Percentiles rank a stretch among this genome's conserved stretches.
Evolutionary conservation across 2,329 filamentous ascomycete genomes (phyloP).

Genomic region (Aspergillus ibericus): DNA sequence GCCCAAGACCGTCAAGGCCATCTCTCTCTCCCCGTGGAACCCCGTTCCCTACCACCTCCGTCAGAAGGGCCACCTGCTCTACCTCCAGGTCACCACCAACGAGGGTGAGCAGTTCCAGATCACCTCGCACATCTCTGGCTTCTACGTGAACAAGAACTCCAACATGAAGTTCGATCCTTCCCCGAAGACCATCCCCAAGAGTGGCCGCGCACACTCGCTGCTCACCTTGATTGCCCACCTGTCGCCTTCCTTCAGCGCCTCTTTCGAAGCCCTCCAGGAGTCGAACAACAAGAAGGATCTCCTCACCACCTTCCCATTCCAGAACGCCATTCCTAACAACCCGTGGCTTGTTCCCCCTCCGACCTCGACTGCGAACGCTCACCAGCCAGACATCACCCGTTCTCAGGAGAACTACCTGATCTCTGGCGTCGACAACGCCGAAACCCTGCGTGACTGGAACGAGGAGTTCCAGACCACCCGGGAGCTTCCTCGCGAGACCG

Average conservation of each 20-base stretch:
- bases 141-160: constrained; percentile 95
- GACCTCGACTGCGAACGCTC: constrained; percentile 61
- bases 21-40: constrained; percentile 92
- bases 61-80: constrained; percentile 88
- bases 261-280: constrained; percentile 78
- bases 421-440: constrained; percentile 86
- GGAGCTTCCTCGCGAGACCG: constrained; percentile 87
- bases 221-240: constrained; percentile 74
- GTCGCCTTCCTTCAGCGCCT: constrained; percentile 76
- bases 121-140: constrained; percentile 89
- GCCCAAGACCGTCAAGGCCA: constrained; percentile 87
- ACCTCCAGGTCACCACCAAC: constrained; percentile 83
- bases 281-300: constrained; percentile 84
- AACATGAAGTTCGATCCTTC: constrained; percentile 93
- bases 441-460: constrained; percentile 96
- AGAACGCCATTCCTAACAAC: constrained; percentile 86
- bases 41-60: constrained; percentile 88
- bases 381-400: constrained; percentile 80
- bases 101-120: constrained; percentile 95
- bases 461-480: constrained; percentile 97
- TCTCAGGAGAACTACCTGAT: constrained; percentile 92
- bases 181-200: constrained; percentile 76
- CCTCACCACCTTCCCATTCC: constrained; percentile 89
- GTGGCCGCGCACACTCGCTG: constrained; percentile 78
- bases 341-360: constrained; percentile 84